Base-by-base conservation (phyloP, 169 alveolate species). In the Plasmodium blacklocki region DNA sequence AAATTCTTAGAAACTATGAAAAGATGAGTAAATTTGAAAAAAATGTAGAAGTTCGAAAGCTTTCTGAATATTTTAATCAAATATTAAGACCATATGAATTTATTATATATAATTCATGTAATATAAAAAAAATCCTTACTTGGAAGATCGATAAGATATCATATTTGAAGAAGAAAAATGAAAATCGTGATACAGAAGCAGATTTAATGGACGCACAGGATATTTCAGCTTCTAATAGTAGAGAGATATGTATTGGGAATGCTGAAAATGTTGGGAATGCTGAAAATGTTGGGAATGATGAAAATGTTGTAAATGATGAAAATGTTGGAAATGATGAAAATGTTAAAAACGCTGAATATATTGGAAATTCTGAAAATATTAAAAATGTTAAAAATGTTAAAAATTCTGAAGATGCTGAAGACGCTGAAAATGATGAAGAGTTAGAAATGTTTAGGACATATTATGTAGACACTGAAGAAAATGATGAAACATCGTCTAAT, bases 21-120 rank as follows among this genome's bases (percentile, higher is more conserved):
- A 54, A 43, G 5, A 26, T 80, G 14, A 76, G 32, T 19, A 64
- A 39, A 50, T 12, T 14, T 56, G 66, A 80, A 26, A 67, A 32
- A 80, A 39, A 68, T 49, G 80, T 18, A 39, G 21, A 52, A 32
- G 23, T 68, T 29, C 71, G 56, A 58, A 67, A 68, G 58, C 56
- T 80, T 68, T 68, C 74, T 72, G 43, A 66, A 32, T 80, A 83
- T 43, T 80, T 80, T 80, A 66, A 80, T 43, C 73, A 66, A 68
- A 68, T 80, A 68, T 68, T 80, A 68, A 80, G 70, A 52, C 90
- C 90, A 29, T 59, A 15, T 47, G 83, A 80, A 54, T 11, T 80
- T 59, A 49, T 21, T 21, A 32, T 80, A 43, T 58, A 23, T n/a
- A 80, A 80, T 32, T 80, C 90, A 11, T 62, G 59, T 19, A 68